Evolutionary conservation across 495 filamentous ascomycete species (phyloP).

Genomic region (Hypoxylon lienhwacheense): DNA sequence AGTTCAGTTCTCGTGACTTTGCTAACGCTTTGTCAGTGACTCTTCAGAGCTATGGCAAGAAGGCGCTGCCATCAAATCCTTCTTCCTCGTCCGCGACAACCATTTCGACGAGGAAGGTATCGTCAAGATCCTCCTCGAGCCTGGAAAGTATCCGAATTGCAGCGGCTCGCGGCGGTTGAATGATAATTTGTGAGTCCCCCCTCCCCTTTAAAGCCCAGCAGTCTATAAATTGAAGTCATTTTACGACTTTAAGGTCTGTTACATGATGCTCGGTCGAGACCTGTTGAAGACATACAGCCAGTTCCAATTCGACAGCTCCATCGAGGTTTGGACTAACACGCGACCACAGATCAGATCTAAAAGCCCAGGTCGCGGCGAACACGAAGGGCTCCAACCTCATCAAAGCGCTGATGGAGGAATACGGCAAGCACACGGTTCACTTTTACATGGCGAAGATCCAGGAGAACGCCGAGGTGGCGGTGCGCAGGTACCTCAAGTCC

Average conservation of each 20-base stretch:
- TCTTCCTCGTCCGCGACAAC: slow-evolving; percentile 74
- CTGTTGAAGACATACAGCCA: no score
- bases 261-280: no score
- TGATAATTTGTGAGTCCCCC: slow-evolving; percentile 73
- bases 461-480: slow-evolving; percentile 82
- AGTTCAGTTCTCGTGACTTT: slow-evolving; percentile 51
- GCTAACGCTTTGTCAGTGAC: slow-evolving; percentile 14
- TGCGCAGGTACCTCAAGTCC: slow-evolving; percentile 77
- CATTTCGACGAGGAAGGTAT: slow-evolving; percentile 87
- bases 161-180: slow-evolving; percentile 84
- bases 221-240: slow-evolving; percentile 9
- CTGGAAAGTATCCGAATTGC: slow-evolving; percentile 82
- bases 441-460: slow-evolving; percentile 97
- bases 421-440: slow-evolving; percentile 85
- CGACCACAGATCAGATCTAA: slow-evolving; percentile 72
- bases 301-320: no score
- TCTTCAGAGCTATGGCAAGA: slow-evolving; percentile 83
- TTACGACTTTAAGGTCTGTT: no score
- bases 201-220: slow-evolving; percentile 68
- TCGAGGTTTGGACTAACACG: slow-evolving; percentile 80
- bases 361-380: slow-evolving; percentile 94
- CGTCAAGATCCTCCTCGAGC: slow-evolving; percentile 80
- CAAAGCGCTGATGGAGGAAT: slow-evolving; percentile 78
- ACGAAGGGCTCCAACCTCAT: slow-evolving; percentile 94
- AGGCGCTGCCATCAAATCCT: slow-evolving; percentile 84